phyloP scores from a whole-genome alignment of 495 filamentous ascomycete species.

The Rhizodiscina lignyota region DNA sequence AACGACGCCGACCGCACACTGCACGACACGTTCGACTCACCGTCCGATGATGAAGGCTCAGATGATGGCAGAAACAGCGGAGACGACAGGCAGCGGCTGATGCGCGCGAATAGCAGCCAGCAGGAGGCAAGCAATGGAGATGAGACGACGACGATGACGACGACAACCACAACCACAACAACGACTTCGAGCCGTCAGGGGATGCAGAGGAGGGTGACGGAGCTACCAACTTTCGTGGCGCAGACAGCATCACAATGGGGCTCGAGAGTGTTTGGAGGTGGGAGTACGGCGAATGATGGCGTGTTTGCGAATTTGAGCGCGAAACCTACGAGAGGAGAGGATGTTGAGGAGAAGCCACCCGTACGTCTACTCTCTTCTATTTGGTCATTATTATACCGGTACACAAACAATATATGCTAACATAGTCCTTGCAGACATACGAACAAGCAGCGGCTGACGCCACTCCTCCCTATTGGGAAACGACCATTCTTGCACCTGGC shows the following conservation, averaged over 20 bases:
- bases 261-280: constrained; percentile 43
- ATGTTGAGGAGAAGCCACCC: constrained; percentile 79
- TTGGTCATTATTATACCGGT: constrained; percentile 3
- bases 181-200: constrained; percentile 8
- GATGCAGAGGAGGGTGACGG: constrained; percentile 31
- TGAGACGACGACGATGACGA: constrained; percentile 23
- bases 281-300: constrained; percentile 59
- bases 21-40: constrained; percentile 67
- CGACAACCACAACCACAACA: constrained; percentile 12
- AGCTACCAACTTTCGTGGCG: constrained; percentile 32
- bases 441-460: constrained; percentile 97
- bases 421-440: constrained; percentile 50
- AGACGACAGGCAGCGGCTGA: constrained; percentile 63
- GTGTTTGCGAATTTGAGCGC: constrained; percentile 92
- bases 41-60: constrained; percentile 19
- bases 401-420: constrained; percentile 1
- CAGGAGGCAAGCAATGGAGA: constrained; percentile 21
- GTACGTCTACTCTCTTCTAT: constrained; percentile 35
- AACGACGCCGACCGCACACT: constrained; percentile 55
- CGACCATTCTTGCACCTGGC: constrained; percentile 87
- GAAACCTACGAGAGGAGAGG: constrained; percentile 75
- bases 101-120: constrained; percentile 17
- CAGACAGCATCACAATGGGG: constrained; percentile 17
- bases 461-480: constrained; percentile 97
- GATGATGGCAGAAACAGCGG: constrained; percentile 36